A percentile compares a stretch with the other conserved stretches of the same genome.
These are phyloP conservation scores for Daphne laureola DNA, from an alignment of 441 rosid species.

Conservation along the genomic window DNA sequence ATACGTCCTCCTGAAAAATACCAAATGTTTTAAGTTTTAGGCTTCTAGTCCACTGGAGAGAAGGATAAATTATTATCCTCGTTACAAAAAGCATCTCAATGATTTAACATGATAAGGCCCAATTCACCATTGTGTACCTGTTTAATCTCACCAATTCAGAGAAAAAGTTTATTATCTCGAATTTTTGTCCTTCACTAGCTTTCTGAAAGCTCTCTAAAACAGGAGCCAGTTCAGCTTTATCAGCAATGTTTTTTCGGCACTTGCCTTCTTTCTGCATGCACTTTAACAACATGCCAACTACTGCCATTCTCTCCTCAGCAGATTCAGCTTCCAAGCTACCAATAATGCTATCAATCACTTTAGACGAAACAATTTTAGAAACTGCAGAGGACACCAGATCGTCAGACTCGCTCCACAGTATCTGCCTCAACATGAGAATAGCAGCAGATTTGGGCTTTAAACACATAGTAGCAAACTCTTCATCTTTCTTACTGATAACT, in stretches of 20 bases:
- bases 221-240: slow-evolving; percentile 47
- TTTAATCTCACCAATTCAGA: slow-evolving; percentile 49
- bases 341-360: slow-evolving; percentile 30
- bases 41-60: neutral
- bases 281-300: slow-evolving; percentile 40
- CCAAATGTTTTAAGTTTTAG: neutral
- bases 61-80: neutral
- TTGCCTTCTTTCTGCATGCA: slow-evolving; percentile 59
- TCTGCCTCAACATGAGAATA: slow-evolving; percentile 38
- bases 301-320: slow-evolving; percentile 51
- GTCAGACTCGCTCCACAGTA: slow-evolving; percentile 32
- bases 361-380: slow-evolving; percentile 30
- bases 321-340: slow-evolving; percentile 45
- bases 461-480: slow-evolving; percentile 36
- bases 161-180: slow-evolving; percentile 46
- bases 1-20: slow-evolving; percentile 39
- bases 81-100: no score
- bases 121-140: slow-evolving; percentile 31
- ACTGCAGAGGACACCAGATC: slow-evolving; percentile 30
- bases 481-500: slow-evolving; percentile 32
- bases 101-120: neutral
- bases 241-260: slow-evolving; percentile 52
- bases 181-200: slow-evolving; percentile 37
- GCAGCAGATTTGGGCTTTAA: slow-evolving; percentile 51
- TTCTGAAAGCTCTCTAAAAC: slow-evolving; percentile 43